These are phyloP conservation scores for Blastobotrys proliferans DNA, from an alignment of 1,139 yeast species.

Conservation along the genomic window DNA sequence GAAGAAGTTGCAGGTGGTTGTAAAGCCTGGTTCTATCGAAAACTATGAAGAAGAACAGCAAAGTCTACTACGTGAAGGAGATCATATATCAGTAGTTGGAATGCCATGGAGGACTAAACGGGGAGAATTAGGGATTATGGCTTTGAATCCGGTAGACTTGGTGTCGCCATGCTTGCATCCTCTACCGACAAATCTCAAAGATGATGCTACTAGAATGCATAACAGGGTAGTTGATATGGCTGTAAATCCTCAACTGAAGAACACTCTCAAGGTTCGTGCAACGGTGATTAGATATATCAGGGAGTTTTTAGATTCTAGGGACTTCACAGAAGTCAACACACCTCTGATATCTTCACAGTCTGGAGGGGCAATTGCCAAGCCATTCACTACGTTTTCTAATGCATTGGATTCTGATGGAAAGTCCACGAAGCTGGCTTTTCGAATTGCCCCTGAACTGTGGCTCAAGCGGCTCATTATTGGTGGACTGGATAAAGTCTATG, in stretches of 20 bases:
- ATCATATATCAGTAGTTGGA: conserved; percentile 61
- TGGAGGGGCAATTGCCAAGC: conserved; percentile 88
- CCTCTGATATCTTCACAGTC: conserved; percentile 68
- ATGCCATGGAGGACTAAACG: conserved; percentile 68
- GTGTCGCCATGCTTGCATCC: conserved; percentile 70
- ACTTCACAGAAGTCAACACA: conserved; percentile 80
- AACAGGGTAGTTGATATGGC: conserved; percentile 74
- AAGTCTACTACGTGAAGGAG: conserved; percentile 60
- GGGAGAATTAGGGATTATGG: conserved; percentile 73
- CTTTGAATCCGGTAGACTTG: conserved; percentile 45
- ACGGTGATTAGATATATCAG: conserved; percentile 53
- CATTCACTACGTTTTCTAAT: conserved; percentile 60
- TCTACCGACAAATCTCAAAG: conserved; percentile 59
- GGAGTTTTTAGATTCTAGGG: conserved; percentile 48
- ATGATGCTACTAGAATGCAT: conserved; percentile 54
- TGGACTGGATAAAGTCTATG: conserved; percentile 84
- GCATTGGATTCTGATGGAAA: conserved; percentile 39
- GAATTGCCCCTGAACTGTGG: conserved; percentile 97
- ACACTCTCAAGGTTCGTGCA: conserved; percentile 52
- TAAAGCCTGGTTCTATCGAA: conserved; percentile 48
- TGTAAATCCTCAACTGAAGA: conserved; percentile 49
- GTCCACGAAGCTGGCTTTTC: conserved; percentile 46
- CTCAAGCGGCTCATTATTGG: conserved; percentile 73
- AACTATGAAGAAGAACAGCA: conserved; percentile 31
- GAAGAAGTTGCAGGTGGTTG: conserved; percentile 54